These are phyloP conservation scores for Talaromyces sp. DNA, from an alignment of 2,329 filamentous ascomycete genomes.

Conservation along the genomic window DNA sequence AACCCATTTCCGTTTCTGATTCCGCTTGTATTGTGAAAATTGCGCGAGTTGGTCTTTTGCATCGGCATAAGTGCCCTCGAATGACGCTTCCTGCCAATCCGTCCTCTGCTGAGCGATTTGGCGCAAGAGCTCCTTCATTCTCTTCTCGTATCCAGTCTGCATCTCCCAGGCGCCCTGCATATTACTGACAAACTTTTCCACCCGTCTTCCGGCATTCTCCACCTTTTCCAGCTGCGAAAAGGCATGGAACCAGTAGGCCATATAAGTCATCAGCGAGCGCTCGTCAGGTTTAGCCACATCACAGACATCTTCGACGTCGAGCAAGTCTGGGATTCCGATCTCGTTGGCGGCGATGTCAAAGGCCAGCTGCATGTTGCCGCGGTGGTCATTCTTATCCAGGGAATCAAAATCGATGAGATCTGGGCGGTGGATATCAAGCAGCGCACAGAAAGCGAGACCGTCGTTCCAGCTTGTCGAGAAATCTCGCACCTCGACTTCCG, in stretches of 20 bases:
- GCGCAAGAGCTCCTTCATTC: conserved; percentile 77
- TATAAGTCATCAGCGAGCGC: conserved; percentile 97
- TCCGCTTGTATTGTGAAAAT: conserved; percentile 86
- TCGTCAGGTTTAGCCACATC: conserved; percentile 96
- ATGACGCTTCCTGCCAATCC: conserved; percentile 72
- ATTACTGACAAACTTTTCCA: conserved; percentile 97
- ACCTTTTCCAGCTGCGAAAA: conserved; percentile 99
- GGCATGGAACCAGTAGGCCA: conserved; percentile 99
- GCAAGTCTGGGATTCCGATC: conserved; percentile 90
- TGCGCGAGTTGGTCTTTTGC: conserved; percentile 79
- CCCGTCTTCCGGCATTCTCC: conserved; percentile 89
- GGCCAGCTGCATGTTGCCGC: conserved; percentile 94
- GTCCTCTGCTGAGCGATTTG: conserved; percentile 69
- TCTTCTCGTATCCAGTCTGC: conserved; percentile 90
- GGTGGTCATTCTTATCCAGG: conserved; percentile 88
- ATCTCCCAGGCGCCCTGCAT: conserved; percentile 99
- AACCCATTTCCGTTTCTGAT: conserved; percentile 89
- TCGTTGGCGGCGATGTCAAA: conserved; percentile 95
- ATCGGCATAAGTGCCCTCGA: conserved; percentile 87
- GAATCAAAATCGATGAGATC: conserved; percentile 96
- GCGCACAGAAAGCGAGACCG: conserved; percentile 89
- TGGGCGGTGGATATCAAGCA: conserved; percentile 93
- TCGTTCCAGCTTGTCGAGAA: conserved; percentile 98
- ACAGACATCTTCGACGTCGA: conserved; percentile 97
- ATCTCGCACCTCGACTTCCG: conserved; percentile 90